Conservation (phyloP, 768 basidiomycete species). For the Gymnopilus junonius region DNA sequence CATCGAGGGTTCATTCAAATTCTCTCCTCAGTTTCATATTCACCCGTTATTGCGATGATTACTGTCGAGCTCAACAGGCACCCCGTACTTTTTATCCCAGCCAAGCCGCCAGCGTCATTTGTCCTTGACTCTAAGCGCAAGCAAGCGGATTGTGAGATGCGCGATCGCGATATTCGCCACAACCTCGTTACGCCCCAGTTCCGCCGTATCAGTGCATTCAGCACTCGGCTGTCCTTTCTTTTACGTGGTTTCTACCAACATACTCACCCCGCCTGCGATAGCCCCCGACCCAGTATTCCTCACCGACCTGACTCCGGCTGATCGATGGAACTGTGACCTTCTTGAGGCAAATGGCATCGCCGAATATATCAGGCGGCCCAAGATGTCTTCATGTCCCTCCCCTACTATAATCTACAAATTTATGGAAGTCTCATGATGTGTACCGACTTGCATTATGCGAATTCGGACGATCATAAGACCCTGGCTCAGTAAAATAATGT, state of each 20-base stretch:
- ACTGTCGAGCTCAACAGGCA: neutral
- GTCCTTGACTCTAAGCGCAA: neutral
- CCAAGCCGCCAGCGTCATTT: neutral
- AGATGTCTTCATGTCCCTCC: no score
- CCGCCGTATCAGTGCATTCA: neutral
- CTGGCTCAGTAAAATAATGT: neutral
- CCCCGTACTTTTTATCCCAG: neutral
- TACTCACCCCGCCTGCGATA: neutral
- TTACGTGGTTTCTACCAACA: neutral
- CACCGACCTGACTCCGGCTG: neutral
- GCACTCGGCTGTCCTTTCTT: neutral
- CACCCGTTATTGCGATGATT: neutral
- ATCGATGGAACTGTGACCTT: slow-evolving; percentile 1
- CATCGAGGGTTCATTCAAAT: neutral
- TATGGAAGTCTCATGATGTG: neutral
- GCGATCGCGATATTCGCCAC: neutral
- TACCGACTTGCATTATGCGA: neutral
- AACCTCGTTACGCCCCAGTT: neutral
- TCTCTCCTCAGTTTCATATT: neutral
- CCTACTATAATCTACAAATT: neutral
- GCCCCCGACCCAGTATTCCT: neutral
- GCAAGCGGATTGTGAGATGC: neutral
- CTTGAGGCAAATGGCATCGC: neutral
- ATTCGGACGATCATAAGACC: neutral
- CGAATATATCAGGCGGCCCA: no score